phyloP scores from a whole-genome alignment of 1,284 basidiomycete genomes.

The Leccinum pachyderme region DNA sequence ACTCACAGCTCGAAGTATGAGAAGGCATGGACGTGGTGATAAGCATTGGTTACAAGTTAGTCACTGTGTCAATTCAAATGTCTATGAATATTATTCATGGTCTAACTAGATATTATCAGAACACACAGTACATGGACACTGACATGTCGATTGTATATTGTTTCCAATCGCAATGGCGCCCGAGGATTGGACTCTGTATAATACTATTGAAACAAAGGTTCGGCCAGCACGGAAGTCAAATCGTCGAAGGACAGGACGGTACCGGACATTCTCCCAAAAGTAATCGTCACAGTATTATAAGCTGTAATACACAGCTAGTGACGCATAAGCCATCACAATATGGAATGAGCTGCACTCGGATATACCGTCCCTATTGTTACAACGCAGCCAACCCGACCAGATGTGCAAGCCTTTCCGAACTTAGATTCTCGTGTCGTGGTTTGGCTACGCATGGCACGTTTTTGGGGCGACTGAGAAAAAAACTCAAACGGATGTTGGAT shows the following conservation, averaged over 20 bases:
- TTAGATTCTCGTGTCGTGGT: neutral
- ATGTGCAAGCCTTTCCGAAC: slow-evolving; percentile 10
- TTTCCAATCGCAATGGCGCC: neutral
- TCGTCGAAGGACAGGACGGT: neutral
- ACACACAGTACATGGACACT: too few relatives aligned
- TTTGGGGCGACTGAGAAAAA: slow-evolving; percentile 15
- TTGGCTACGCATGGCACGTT: slow-evolving; percentile 8
- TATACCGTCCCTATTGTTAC: neutral
- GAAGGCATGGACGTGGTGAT: too few relatives aligned
- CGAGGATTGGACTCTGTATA: neutral
- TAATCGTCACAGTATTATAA: neutral
- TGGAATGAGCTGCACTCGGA: neutral
- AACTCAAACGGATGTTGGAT: neutral
- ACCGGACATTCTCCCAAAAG: neutral
- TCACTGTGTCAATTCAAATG: too few relatives aligned
- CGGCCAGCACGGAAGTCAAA: neutral
- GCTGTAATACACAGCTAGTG: neutral
- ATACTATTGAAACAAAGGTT: neutral
- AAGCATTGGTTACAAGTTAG: too few relatives aligned
- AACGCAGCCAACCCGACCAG: slow-evolving; percentile 8
- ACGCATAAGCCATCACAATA: neutral
- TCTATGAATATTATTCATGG: too few relatives aligned
- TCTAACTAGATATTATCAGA: too few relatives aligned
- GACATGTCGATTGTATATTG: too few relatives aligned
- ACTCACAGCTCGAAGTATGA: too few relatives aligned